Percentiles rank a stretch among this genome's conserved stretches.
phyloP scores from a whole-genome alignment of 192 early-diverging fungal genomes.

The Cetraspora pellucida region DNA sequence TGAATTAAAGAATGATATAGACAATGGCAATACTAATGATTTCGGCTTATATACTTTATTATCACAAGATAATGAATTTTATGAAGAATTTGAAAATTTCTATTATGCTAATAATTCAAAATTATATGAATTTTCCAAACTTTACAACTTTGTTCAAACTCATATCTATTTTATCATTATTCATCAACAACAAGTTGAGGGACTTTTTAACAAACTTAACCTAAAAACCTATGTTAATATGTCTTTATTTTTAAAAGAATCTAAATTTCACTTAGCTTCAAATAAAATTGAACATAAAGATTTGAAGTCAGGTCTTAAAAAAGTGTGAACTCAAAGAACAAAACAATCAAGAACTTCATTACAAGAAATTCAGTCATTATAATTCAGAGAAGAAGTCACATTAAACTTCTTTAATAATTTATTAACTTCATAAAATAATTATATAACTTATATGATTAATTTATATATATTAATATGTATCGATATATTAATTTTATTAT shows the following conservation, averaged over 20 bases:
- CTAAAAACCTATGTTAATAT: neutral
- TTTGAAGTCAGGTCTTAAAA: too few relatives aligned
- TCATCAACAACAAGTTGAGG: constrained; percentile 8
- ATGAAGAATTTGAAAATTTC: neutral
- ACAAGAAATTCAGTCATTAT: too few relatives aligned
- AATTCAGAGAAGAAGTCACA: too few relatives aligned
- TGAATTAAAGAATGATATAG: neutral
- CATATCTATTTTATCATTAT: constrained; percentile 14
- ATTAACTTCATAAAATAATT: too few relatives aligned
- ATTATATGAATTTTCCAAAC: neutral
- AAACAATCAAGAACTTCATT: too few relatives aligned
- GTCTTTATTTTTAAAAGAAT: neutral
- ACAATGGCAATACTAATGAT: neutral
- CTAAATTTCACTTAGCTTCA: neutral
- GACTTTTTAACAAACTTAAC: constrained; percentile 4
- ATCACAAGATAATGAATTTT: neutral
- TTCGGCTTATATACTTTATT: neutral
- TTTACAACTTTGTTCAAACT: neutral
- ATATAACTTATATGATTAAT: too few relatives aligned
- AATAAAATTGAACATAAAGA: too few relatives aligned
- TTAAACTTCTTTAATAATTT: too few relatives aligned
- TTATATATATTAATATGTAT: too few relatives aligned
- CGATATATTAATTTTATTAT: too few relatives aligned
- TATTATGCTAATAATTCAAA: neutral
- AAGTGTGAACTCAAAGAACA: too few relatives aligned